Conservation (phyloP, 2,329 filamentous ascomycete genomes). For the Pseudocercospora eumusae region DNA sequence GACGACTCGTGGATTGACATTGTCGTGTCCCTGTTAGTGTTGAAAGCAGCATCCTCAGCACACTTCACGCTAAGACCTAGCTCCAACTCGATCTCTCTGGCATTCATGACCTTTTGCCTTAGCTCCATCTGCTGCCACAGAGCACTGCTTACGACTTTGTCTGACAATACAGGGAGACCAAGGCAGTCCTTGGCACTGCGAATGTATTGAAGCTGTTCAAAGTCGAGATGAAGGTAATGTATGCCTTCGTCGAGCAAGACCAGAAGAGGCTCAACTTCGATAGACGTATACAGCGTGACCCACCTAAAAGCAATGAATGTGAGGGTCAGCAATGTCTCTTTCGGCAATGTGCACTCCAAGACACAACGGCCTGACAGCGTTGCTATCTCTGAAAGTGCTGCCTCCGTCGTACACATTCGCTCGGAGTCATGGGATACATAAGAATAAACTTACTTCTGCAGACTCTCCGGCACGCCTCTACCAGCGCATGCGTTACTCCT, state of each 20-base stretch:
- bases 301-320: conserved; percentile 36
- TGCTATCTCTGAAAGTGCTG: too few relatives aligned
- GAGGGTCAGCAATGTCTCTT: too few relatives aligned
- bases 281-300: conserved; percentile 55
- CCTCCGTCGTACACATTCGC: too few relatives aligned
- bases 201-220: conserved; percentile 60
- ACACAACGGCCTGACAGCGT: too few relatives aligned
- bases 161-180: conserved; percentile 57
- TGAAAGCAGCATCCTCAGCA: conserved; percentile 36
- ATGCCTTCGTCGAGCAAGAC: conserved; percentile 61
- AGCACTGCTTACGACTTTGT: conserved; percentile 57
- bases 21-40: conserved; percentile 30
- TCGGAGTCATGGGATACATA: too few relatives aligned
- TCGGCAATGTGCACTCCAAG: too few relatives aligned
- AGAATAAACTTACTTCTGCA: conserved; percentile 38
- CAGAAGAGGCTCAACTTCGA: conserved; percentile 57
- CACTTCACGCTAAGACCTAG: conserved; percentile 53
- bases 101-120: conserved; percentile 57
- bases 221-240: conserved; percentile 61
- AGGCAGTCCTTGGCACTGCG: conserved; percentile 54
- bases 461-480: conserved; percentile 46
- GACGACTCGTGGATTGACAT: conserved; percentile 35
- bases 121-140: conserved; percentile 61
- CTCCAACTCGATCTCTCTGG: conserved; percentile 54
- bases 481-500: conserved; percentile 45